Evolutionary conservation across 1,139 yeast species (phyloP).

Genomic region (Arxiozyma slooffiae): DNA sequence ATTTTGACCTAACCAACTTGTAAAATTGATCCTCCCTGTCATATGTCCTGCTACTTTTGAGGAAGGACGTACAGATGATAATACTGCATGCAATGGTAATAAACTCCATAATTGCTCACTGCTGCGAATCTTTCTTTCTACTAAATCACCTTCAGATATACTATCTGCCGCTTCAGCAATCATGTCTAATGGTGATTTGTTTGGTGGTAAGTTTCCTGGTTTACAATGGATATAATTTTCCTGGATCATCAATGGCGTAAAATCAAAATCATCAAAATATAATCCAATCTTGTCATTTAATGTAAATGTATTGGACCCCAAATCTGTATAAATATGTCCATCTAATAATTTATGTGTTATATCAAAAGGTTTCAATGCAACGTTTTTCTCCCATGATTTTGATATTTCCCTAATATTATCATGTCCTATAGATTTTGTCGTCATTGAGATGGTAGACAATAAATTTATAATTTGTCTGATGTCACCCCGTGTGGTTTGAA

Average conservation of each 20-base stretch:
- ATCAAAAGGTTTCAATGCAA: conserved; percentile 88
- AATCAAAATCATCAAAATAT: conserved; percentile 90
- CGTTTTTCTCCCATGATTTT: conserved; percentile 77
- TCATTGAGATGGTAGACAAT: conserved; percentile 71
- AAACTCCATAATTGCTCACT: conserved; percentile 94
- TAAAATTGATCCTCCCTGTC: conserved; percentile 62
- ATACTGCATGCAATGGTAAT: conserved; percentile 82
- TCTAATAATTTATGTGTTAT: conserved; percentile 64
- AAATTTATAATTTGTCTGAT: conserved; percentile 89
- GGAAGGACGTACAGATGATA: conserved; percentile 80
- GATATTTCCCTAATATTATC: conserved; percentile 46
- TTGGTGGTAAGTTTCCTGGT: conserved; percentile 39
- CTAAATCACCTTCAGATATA: conserved; percentile 70
- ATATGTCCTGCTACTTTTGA: conserved; percentile 66
- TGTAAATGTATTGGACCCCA: conserved; percentile 40
- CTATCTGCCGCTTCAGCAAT: conserved; percentile 78
- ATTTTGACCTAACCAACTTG: conserved; percentile 85
- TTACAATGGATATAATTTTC: conserved; percentile 72
- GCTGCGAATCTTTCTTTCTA: conserved; percentile 74
- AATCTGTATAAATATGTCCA: conserved; percentile 48
- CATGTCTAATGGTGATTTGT: conserved; percentile 45
- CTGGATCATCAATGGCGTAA: conserved; percentile 91
- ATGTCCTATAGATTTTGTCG: conserved; percentile 50
- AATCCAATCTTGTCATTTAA: conserved; percentile 78
- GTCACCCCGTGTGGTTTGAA: conserved; percentile 78